These are phyloP conservation scores for Articulospora tetracladia DNA, from an alignment of 495 filamentous ascomycete genomes.

Conservation along the genomic window DNA sequence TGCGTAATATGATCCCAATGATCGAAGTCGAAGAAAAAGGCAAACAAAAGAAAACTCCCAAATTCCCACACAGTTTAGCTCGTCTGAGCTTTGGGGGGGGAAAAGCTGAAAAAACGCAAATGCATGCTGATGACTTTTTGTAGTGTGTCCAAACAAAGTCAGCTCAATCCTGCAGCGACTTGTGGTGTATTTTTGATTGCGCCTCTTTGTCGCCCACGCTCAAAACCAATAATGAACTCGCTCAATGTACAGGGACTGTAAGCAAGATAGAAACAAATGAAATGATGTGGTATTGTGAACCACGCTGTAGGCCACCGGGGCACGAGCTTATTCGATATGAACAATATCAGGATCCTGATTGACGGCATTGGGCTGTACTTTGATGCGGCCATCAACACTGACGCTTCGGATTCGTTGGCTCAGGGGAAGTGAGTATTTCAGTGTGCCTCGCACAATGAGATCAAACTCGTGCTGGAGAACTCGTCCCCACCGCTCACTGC, in stretches of 20 bases:
- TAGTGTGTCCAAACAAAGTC: slow-evolving; percentile 3
- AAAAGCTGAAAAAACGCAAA: background rate
- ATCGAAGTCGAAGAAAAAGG: background rate
- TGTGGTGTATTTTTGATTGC: slow-evolving; percentile 8
- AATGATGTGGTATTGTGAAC: slow-evolving; percentile 8
- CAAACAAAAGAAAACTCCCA: slow-evolving; percentile 1
- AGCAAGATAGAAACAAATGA: slow-evolving; percentile 21
- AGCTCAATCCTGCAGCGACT: slow-evolving; percentile 6
- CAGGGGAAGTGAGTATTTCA: slow-evolving; percentile 86
- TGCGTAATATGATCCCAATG: background rate
- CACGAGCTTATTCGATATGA: slow-evolving; percentile 10
- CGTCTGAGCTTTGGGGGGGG: background rate
- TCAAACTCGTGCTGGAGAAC: slow-evolving; percentile 90
- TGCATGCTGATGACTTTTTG: slow-evolving; percentile 3
- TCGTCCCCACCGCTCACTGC: slow-evolving; percentile 85
- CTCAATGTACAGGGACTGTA: slow-evolving; percentile 21
- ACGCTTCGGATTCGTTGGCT: slow-evolving; percentile 60
- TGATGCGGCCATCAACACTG: slow-evolving; percentile 44
- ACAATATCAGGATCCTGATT: slow-evolving; percentile 24
- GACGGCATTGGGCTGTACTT: slow-evolving; percentile 41
- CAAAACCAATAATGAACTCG: slow-evolving; percentile 4
- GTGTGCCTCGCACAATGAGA: slow-evolving; percentile 80
- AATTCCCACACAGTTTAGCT: background rate
- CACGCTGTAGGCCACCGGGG: background rate
- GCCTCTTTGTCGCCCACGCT: slow-evolving; percentile 15